Evolutionary conservation across 306 rosid species (phyloP).

Genomic region (Myrica gale): DNA sequence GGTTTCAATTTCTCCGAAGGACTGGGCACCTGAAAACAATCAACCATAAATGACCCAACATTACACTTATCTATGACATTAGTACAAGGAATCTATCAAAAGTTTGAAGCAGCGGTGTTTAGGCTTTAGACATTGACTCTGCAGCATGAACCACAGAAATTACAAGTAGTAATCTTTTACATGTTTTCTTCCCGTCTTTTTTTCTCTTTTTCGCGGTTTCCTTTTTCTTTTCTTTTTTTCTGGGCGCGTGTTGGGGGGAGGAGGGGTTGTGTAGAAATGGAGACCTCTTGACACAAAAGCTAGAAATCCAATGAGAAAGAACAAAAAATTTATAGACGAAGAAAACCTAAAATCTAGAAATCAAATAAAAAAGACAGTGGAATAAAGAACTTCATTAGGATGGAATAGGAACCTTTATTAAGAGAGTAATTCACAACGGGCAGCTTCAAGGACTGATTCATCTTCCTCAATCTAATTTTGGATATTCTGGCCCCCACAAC

Average conservation of each 20-base stretch:
- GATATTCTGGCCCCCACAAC: neutral
- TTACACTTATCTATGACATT: neutral
- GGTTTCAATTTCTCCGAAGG: conserved; percentile 34
- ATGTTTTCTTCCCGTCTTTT: neutral
- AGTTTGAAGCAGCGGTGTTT: neutral
- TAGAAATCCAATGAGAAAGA: no score
- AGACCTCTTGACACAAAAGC: no score
- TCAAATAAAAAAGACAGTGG: neutral
- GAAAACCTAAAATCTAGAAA: neutral
- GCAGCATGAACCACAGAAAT: neutral
- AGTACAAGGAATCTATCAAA: neutral
- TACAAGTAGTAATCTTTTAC: neutral
- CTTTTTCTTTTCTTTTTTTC: no score
- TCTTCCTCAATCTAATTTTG: neutral
- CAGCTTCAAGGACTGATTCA: neutral
- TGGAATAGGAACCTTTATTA: no score
- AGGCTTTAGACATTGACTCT: neutral
- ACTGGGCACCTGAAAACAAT: conserved; percentile 23
- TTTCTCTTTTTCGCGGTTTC: neutral
- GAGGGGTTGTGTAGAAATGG: no score
- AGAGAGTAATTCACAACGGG: neutral
- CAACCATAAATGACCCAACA: neutral
- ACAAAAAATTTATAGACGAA: neutral
- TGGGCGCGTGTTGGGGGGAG: no score
- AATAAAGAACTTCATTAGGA: no score